Evolutionary conservation across 1,284 basidiomycete species (phyloP).

Genomic region (Boletus semigastroideus): DNA sequence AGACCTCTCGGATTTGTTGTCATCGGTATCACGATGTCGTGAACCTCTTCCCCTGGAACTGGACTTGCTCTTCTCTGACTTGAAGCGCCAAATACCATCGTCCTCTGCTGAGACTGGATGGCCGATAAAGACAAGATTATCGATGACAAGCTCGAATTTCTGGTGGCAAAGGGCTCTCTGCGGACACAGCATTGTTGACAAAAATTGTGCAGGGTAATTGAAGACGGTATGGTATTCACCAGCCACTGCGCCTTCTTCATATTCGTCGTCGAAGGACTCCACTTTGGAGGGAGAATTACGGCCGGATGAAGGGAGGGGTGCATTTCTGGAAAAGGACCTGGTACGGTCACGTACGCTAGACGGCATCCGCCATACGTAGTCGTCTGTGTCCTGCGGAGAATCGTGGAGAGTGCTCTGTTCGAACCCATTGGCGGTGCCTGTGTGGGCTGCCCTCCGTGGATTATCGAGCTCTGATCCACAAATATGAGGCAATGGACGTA

Average conservation of each 20-base stretch:
- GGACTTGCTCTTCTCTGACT: conserved; percentile 52
- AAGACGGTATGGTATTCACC: conserved; percentile 70
- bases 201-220: conserved; percentile 79
- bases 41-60: conserved; percentile 55
- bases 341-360: conserved; percentile 42
- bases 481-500: conserved; percentile 55
- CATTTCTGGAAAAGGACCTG: conserved; percentile 41
- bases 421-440: conserved; percentile 15
- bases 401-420: conserved; percentile 22
- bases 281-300: conserved; percentile 45
- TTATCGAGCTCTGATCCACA: conserved; percentile 61
- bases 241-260: conserved; percentile 34
- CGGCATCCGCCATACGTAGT: conserved; percentile 59
- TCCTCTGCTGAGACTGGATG: conserved; percentile 85
- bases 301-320: conserved; percentile 42
- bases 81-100: conserved; percentile 75
- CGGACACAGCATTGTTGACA: conserved; percentile 83
- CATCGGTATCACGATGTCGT: conserved; percentile 38
- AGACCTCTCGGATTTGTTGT: conserved; percentile 37
- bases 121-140: conserved; percentile 93
- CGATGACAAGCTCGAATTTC: conserved; percentile 90
- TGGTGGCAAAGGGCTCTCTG: conserved; percentile 84
- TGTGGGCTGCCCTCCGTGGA: conserved; percentile 63
- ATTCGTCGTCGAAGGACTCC: conserved; percentile 35
- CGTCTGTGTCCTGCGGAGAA: conserved; percentile 35